These are phyloP conservation scores for Alternaria ventricosa DNA, from an alignment of 2,329 filamentous ascomycete genomes.

Conservation along the genomic window DNA sequence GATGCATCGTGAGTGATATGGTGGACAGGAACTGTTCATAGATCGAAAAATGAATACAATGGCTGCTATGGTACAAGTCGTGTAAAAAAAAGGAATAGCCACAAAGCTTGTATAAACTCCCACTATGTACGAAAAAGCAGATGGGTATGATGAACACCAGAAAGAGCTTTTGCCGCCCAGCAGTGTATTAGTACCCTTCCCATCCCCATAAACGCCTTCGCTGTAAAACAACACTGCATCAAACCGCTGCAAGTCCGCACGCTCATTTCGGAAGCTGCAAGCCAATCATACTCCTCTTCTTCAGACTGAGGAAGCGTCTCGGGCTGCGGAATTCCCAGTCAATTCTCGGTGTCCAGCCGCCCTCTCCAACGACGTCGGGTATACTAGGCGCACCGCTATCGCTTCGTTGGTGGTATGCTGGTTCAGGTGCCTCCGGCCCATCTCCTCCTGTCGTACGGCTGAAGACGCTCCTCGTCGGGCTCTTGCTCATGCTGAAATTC, in stretches of 20 bases:
- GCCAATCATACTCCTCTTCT: conserved; percentile 21
- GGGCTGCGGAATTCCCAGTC: conserved; percentile 29
- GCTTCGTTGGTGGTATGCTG: conserved; percentile 10
- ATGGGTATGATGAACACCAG: conserved; percentile 1
- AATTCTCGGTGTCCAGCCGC: conserved; percentile 25
- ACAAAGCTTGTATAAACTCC: neutral
- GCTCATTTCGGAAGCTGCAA: conserved; percentile 1
- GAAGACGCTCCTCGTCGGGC: conserved; percentile 7
- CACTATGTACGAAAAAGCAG: neutral
- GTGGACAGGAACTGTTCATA: neutral
- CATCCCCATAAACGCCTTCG: neutral
- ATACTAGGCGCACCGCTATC: conserved; percentile 23
- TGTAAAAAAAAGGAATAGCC: no score
- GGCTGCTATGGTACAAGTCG: neutral
- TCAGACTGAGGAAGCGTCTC: conserved; percentile 25
- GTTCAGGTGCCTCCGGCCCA: neutral
- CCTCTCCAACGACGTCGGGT: conserved; percentile 22
- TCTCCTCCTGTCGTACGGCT: conserved; percentile 1
- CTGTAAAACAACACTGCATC: neutral
- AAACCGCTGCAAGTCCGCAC: neutral
- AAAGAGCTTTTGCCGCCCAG: conserved; percentile 2
- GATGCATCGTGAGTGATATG: neutral
- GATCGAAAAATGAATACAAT: neutral
- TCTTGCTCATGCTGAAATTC: conserved; percentile 2
- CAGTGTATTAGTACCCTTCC: neutral